phyloP scores from a whole-genome alignment of 352 stramenopile genomes.

The Pythium folliculosum region DNA sequence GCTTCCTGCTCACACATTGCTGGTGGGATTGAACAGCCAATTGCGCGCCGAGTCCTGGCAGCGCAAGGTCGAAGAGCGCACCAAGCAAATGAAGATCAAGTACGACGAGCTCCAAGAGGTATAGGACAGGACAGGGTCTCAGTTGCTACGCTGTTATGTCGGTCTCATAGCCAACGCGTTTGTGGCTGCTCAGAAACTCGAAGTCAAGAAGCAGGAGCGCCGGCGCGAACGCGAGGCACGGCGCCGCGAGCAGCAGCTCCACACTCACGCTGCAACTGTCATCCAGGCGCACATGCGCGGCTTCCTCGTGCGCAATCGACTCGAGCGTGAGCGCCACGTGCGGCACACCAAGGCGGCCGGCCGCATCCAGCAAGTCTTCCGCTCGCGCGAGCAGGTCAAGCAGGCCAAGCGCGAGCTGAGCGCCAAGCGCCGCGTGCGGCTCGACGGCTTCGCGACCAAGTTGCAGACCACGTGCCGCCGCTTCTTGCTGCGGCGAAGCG shows the following conservation, averaged over 20 bases:
- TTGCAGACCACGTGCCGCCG: conserved; percentile 40
- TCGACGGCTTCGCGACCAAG: conserved; percentile 41
- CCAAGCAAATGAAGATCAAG: conserved; percentile 63
- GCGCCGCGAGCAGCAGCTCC: conserved; percentile 34
- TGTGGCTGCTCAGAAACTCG: conserved; percentile 27
- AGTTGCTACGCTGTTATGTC: no score
- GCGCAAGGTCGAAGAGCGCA: conserved; percentile 51
- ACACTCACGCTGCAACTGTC: conserved; percentile 23
- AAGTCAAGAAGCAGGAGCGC: conserved; percentile 45
- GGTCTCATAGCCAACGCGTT: no score
- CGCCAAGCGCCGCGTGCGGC: conserved; percentile 32
- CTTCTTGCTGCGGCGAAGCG: conserved; percentile 37
- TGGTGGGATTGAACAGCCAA: conserved; percentile 24
- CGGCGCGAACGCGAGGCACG: conserved; percentile 44
- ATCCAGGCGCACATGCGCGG: conserved; percentile 43
- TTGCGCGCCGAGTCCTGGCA: conserved; percentile 52
- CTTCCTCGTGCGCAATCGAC: conserved; percentile 27
- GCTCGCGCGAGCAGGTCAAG: conserved; percentile 39
- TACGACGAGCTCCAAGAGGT: conserved; percentile 61
- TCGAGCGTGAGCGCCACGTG: conserved; percentile 26
- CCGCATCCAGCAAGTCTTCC: conserved; percentile 51
- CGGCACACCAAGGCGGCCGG: conserved; percentile 41
- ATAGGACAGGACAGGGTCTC: no score
- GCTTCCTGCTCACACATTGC: no score
- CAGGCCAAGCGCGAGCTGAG: conserved; percentile 45